Conservation (phyloP, 345 rosid genomes). For the Populus nigra region DNA sequence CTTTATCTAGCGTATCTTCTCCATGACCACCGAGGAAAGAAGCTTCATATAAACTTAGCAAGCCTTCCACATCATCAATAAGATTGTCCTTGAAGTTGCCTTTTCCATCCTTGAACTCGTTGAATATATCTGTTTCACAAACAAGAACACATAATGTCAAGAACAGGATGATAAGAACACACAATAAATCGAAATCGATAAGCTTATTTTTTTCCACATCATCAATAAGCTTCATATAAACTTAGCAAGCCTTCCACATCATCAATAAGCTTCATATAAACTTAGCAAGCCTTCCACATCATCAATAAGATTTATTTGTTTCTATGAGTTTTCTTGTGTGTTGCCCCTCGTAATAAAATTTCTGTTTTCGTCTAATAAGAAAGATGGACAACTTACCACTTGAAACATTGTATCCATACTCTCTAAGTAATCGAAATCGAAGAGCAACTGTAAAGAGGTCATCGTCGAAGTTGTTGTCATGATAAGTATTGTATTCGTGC, state of each 20-base stretch:
- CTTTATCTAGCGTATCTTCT: conserved; percentile 13
- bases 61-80: conserved; percentile 3
- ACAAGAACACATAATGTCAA: neutral
- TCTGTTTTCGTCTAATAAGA: neutral
- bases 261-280: too few species aligned
- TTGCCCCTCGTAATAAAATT: too few species aligned
- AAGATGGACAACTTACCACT: neutral
- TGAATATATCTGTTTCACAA: neutral
- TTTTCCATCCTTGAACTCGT: neutral
- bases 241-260: too few species aligned
- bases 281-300: too few species aligned
- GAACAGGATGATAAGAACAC: too few species aligned
- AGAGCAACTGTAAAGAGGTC: conserved; percentile 15
- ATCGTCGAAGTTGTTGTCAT: neutral
- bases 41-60: conserved; percentile 22
- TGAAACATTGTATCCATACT: conserved; percentile 18
- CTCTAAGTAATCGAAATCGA: conserved; percentile 23
- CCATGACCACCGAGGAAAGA: conserved; percentile 6
- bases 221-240: too few species aligned
- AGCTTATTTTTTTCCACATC: too few species aligned
- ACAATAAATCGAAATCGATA: too few species aligned
- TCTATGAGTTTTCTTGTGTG: too few species aligned
- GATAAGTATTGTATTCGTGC: neutral
- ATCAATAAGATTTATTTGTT: too few species aligned
- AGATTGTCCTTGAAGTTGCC: conserved; percentile 5